phyloP scores from a whole-genome alignment of 495 filamentous ascomycete species.

The Xylaria castorea region DNA sequence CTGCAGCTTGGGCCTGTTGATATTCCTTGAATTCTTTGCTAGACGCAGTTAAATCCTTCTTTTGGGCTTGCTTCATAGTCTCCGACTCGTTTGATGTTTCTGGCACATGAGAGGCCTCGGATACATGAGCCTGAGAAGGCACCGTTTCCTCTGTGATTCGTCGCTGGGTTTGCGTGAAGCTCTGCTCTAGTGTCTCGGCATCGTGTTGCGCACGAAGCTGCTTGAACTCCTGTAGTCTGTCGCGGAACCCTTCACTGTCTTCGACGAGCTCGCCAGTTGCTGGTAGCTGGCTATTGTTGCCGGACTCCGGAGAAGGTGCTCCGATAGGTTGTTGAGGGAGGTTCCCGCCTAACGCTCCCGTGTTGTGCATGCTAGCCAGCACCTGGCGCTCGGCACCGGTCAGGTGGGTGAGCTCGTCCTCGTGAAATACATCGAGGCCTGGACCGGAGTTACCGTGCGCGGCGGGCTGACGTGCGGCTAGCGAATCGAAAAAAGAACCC shows the following conservation, averaged over 20 bases:
- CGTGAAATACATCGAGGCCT: slow-evolving; percentile 54
- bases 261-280: slow-evolving; percentile 52
- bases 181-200: slow-evolving; percentile 45
- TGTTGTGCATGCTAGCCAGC: slow-evolving; percentile 39
- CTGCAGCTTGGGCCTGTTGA: slow-evolving; percentile 70
- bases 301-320: slow-evolving; percentile 38
- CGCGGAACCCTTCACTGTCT: slow-evolving; percentile 58
- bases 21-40: slow-evolving; percentile 93
- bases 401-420: slow-evolving; percentile 52
- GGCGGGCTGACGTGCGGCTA: slow-evolving; percentile 45
- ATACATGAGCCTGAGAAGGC: slow-evolving; percentile 11
- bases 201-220: slow-evolving; percentile 64
- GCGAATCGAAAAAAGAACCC: slow-evolving; percentile 73
- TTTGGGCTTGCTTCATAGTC: slow-evolving; percentile 28
- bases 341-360: slow-evolving; percentile 37
- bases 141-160: slow-evolving; percentile 30
- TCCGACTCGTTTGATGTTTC: slow-evolving; percentile 22
- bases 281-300: slow-evolving; percentile 50
- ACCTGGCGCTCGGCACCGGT: slow-evolving; percentile 44
- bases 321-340: slow-evolving; percentile 42
- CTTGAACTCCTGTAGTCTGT: slow-evolving; percentile 61
- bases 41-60: slow-evolving; percentile 52
- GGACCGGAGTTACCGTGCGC: slow-evolving; percentile 40
- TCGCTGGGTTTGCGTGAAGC: slow-evolving; percentile 29
- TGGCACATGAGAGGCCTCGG: slow-evolving; percentile 19